A percentile compares a stretch with the other conserved stretches of the same genome.
phyloP scores from a whole-genome alignment of 768 basidiomycete species.

The Serendipita indica region DNA sequence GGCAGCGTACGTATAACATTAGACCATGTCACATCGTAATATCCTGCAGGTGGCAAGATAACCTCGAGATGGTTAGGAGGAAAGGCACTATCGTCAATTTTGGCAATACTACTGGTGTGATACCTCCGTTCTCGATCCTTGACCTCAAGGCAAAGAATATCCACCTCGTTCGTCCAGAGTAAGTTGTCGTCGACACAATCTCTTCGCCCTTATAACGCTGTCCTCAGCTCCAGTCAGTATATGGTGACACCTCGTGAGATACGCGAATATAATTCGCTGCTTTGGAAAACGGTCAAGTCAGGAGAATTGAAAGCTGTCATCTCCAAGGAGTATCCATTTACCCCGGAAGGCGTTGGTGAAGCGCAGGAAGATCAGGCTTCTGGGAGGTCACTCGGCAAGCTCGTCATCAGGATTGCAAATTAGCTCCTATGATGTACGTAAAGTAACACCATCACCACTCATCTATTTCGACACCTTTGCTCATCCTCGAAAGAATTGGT shows the following conservation, averaged over 20 bases:
- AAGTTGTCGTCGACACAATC: constrained; percentile 20
- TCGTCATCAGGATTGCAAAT: constrained; percentile 54
- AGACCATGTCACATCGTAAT: too few species aligned
- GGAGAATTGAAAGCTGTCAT: constrained; percentile 53
- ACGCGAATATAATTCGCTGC: constrained; percentile 42
- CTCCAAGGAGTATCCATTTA: constrained; percentile 73
- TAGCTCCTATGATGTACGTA: too few species aligned
- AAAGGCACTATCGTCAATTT: constrained; percentile 84
- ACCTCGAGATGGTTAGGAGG: constrained; percentile 66
- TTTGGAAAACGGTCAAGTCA: constrained; percentile 45
- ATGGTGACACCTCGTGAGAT: constrained; percentile 59
- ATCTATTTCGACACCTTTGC: too few species aligned
- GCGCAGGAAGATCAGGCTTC: constrained; percentile 65
- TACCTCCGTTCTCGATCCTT: constrained; percentile 57
- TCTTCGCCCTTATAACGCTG: constrained; percentile 14
- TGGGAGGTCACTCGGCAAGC: constrained; percentile 72
- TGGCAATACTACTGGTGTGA: constrained; percentile 82
- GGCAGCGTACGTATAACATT: constrained; percentile 62
- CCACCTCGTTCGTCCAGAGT: constrained; percentile 64
- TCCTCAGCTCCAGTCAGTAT: constrained; percentile 52
- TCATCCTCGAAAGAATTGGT: too few species aligned
- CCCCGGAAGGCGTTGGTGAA: constrained; percentile 56
- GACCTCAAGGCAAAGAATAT: constrained; percentile 71
- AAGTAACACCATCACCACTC: too few species aligned
- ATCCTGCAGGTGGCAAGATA: constrained; percentile 46